Conservation (phyloP, 2,329 filamentous ascomycete genomes). For the Cladosporium halotolerans region DNA sequence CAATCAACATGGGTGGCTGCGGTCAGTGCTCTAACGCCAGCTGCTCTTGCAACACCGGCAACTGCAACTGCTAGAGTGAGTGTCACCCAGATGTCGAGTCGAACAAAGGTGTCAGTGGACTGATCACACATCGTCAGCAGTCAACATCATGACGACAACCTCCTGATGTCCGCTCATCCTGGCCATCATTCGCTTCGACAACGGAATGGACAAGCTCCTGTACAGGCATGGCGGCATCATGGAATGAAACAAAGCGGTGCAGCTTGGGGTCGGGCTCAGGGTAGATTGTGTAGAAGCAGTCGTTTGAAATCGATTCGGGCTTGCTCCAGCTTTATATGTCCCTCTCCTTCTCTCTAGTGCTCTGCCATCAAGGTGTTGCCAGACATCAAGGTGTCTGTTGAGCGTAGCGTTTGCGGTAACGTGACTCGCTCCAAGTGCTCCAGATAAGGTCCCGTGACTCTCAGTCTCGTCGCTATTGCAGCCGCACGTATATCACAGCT, state of each 20-base stretch:
- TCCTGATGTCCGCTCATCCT: constrained; percentile 1
- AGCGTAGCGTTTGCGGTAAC: not conserved
- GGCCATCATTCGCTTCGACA: constrained; percentile 8
- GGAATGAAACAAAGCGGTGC: not conserved
- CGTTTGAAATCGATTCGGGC: not conserved
- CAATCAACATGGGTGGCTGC: constrained; percentile 29
- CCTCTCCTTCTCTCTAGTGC: not conserved
- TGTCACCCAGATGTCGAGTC: not conserved
- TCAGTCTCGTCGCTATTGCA: not conserved
- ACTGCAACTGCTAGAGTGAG: constrained; percentile 25
- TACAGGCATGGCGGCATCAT: not conserved
- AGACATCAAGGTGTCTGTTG: constrained; percentile 8
- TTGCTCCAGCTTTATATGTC: constrained; percentile 5
- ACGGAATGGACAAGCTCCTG: constrained; percentile 1
- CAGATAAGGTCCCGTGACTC: not conserved
- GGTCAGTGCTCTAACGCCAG: constrained; percentile 24
- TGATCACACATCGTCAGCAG: not conserved
- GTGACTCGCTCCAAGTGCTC: not conserved
- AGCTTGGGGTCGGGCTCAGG: too few relatives aligned
- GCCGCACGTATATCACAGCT: not conserved
- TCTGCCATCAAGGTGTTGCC: not conserved
- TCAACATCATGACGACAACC: constrained; percentile 6
- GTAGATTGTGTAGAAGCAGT: constrained; percentile 1
- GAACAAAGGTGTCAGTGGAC: not conserved
- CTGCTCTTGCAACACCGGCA: constrained; percentile 25